Percentiles rank a stretch among this genome's conserved stretches.
Conservation (phyloP, 2,329 filamentous ascomycete genomes). For the Fusarium sp. region DNA sequence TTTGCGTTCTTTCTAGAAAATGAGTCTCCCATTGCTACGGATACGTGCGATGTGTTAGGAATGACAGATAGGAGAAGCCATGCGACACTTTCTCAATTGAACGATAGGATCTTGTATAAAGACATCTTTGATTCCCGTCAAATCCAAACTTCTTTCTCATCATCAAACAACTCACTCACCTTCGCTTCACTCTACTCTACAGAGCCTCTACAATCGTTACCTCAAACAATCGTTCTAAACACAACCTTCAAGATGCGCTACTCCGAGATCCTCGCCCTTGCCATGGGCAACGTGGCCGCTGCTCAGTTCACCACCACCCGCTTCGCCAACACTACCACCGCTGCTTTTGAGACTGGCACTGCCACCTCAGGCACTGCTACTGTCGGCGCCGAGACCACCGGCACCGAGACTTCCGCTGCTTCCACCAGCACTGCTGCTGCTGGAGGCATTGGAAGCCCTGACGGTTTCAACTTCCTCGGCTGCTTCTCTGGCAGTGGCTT, state of each 20-base stretch:
- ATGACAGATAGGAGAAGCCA: background rate
- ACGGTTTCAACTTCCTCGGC: constrained; percentile 45
- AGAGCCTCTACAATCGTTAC: constrained; percentile 46
- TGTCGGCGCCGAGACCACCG: constrained; percentile 1
- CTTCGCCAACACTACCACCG: constrained; percentile 17
- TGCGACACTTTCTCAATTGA: background rate
- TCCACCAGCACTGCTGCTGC: constrained; percentile 21
- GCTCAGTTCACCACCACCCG: constrained; percentile 36
- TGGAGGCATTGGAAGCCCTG: constrained; percentile 18
- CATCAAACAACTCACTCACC: constrained; percentile 40
- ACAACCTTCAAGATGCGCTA: constrained; percentile 49
- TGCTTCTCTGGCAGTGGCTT: constrained; percentile 47
- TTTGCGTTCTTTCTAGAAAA: constrained; percentile 14
- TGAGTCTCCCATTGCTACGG: background rate
- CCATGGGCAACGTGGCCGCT: constrained; percentile 49
- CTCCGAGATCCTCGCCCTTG: constrained; percentile 48
- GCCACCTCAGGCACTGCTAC: background rate
- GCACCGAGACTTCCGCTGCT: constrained; percentile 5
- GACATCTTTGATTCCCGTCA: constrained; percentile 28
- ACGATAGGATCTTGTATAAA: constrained; percentile 43
- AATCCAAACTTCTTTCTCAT: constrained; percentile 23
- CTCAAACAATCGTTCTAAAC: constrained; percentile 39
- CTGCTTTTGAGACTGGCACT: constrained; percentile 7
- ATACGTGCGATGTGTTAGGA: background rate
- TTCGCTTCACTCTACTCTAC: constrained; percentile 48